phyloP scores from a whole-genome alignment of 306 rosid species.

The Vachellia pachyceras region DNA sequence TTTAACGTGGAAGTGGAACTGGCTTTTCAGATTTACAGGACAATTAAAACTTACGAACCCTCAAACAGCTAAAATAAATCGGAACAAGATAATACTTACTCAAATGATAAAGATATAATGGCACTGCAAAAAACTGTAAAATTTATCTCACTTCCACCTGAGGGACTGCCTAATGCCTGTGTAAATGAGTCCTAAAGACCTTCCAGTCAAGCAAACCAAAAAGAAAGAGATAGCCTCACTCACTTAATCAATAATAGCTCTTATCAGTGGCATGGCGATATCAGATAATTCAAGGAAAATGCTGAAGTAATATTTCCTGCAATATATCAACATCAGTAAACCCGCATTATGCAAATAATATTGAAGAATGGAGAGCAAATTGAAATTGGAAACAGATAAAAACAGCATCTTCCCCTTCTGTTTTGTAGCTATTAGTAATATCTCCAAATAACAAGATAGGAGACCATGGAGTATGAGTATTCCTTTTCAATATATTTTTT shows the following conservation, averaged over 20 bases:
- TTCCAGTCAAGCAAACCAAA: constrained; percentile 84
- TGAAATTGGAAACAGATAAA: background rate
- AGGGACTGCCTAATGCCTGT: constrained; percentile 94
- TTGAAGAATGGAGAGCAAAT: background rate
- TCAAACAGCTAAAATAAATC: constrained; percentile 4
- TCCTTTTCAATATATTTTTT: background rate
- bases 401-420: background rate
- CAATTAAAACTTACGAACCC: no score
- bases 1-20: background rate
- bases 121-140: constrained; percentile 42
- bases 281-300: constrained; percentile 86
- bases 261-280: constrained; percentile 77
- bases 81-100: constrained; percentile 7
- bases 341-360: constrained; percentile 12
- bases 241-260: constrained; percentile 70
- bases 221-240: constrained; percentile 82
- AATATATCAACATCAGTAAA: constrained; percentile 29
- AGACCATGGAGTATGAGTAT: background rate
- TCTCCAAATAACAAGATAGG: background rate
- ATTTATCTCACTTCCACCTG: constrained; percentile 67
- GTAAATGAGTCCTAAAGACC: constrained; percentile 91
- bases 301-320: constrained; percentile 96
- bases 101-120: constrained; percentile 21
- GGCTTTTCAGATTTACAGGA: background rate
- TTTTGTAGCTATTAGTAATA: background rate